phyloP scores from a whole-genome alignment of 2,329 filamentous ascomycete species.

The Calonectria crousiana region DNA sequence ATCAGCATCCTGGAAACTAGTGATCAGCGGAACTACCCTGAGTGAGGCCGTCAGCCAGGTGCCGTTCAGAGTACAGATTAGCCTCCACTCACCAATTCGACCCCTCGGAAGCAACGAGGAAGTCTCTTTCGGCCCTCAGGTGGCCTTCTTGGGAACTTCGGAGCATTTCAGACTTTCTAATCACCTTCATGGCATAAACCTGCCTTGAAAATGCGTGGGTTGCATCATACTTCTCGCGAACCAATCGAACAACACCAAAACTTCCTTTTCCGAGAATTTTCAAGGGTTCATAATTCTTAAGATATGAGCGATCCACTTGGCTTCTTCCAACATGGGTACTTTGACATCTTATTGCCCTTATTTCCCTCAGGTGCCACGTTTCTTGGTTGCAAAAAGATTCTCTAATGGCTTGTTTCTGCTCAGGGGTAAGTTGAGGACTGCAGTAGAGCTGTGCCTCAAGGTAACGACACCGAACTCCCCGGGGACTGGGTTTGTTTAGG shows the following conservation, averaged over 20 bases:
- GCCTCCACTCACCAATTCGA: slow-evolving; percentile 74
- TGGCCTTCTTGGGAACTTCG: slow-evolving; percentile 93
- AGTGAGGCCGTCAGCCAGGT: neutral
- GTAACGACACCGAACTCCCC: slow-evolving; percentile 48
- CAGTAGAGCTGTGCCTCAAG: slow-evolving; percentile 67
- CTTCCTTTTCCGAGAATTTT: slow-evolving; percentile 92
- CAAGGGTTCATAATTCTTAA: slow-evolving; percentile 76
- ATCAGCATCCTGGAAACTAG: slow-evolving; percentile 87
- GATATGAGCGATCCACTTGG: slow-evolving; percentile 26
- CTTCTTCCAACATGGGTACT: slow-evolving; percentile 49
- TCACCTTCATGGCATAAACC: slow-evolving; percentile 97
- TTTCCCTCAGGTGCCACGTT: slow-evolving; percentile 79
- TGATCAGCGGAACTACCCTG: slow-evolving; percentile 86
- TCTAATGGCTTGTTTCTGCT: slow-evolving; percentile 67
- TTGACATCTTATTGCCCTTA: slow-evolving; percentile 75
- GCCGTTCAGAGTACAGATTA: neutral
- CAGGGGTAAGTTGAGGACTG: slow-evolving; percentile 62
- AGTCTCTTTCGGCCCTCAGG: slow-evolving; percentile 89
- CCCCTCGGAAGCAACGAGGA: slow-evolving; percentile 89
- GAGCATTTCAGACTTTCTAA: slow-evolving; percentile 93
- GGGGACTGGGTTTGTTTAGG: slow-evolving; percentile 59
- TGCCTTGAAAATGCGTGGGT: slow-evolving; percentile 54
- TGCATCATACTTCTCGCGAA: slow-evolving; percentile 71
- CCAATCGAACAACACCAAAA: slow-evolving; percentile 91
- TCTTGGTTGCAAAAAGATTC: slow-evolving; percentile 75